These are phyloP conservation scores for Fusarium lateritium DNA, from an alignment of 2,329 filamentous ascomycete species.

Conservation along the genomic window DNA sequence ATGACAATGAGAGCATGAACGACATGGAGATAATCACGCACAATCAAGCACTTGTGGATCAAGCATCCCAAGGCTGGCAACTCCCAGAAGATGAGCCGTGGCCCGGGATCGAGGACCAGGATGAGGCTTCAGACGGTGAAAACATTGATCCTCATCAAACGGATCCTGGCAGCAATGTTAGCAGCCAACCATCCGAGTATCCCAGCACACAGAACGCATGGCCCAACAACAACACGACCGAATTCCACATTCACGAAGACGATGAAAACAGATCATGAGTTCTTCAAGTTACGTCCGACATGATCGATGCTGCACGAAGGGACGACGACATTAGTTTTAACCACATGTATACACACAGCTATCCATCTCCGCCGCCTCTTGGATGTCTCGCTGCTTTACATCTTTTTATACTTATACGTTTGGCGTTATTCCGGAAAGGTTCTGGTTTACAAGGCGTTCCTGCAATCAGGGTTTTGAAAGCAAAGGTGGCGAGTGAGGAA, in stretches of 20 bases:
- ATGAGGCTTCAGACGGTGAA: slow-evolving; percentile 63
- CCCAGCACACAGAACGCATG: slow-evolving; percentile 65
- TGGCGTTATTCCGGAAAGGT: slow-evolving; percentile 30
- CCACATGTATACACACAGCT: slow-evolving; percentile 20
- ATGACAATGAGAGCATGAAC: slow-evolving; percentile 46
- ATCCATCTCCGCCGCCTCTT: background rate
- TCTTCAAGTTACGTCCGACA: slow-evolving; percentile 6
- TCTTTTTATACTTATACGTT: slow-evolving; percentile 20
- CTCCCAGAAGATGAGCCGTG: slow-evolving; percentile 69
- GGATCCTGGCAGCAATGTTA: slow-evolving; percentile 56
- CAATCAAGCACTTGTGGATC: slow-evolving; percentile 33
- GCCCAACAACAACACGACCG: slow-evolving; percentile 51
- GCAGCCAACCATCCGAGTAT: slow-evolving; percentile 70
- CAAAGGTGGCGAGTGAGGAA: slow-evolving; percentile 7
- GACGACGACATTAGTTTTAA: slow-evolving; percentile 12
- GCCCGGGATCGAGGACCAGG: slow-evolving; percentile 69
- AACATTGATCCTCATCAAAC: slow-evolving; percentile 62
- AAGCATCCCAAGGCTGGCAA: slow-evolving; percentile 51
- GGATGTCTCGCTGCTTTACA: slow-evolving; percentile 13
- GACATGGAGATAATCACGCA: slow-evolving; percentile 50
- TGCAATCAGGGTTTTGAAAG: slow-evolving; percentile 17
- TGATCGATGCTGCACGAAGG: slow-evolving; percentile 24
- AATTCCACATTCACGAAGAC: slow-evolving; percentile 61
- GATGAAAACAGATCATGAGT: slow-evolving; percentile 43
- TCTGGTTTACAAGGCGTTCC: slow-evolving; percentile 34